A percentile compares a stretch with the other conserved stretches of the same genome.
These are phyloP conservation scores for Camellia granthamiana DNA, from an alignment of 148 eudicot species.

Conservation along the genomic window DNA sequence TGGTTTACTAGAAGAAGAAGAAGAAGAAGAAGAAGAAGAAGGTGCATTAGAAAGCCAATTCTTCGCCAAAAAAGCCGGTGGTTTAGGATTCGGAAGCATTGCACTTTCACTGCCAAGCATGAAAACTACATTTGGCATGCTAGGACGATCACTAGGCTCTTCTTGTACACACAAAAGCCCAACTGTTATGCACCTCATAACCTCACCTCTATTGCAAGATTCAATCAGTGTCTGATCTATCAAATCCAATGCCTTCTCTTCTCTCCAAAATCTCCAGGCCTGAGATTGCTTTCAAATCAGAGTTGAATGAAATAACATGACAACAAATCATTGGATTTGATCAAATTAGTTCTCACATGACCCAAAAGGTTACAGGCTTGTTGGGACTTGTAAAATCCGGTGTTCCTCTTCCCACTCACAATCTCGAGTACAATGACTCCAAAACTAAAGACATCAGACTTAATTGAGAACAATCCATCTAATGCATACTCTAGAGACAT, in stretches of 20 bases:
- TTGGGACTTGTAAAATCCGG: not conserved
- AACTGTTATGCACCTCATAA: slow-evolving; percentile 19
- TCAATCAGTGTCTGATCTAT: slow-evolving; percentile 10
- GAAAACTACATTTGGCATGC: slow-evolving; percentile 22
- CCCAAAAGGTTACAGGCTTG: slow-evolving; percentile 17
- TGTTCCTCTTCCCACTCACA: slow-evolving; percentile 22
- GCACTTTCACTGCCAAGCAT: slow-evolving; percentile 15
- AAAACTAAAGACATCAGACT: slow-evolving; percentile 15
- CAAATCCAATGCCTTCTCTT: slow-evolving; percentile 14
- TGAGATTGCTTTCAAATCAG: not conserved
- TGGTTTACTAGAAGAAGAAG: slow-evolving; percentile 18
- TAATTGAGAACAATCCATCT: slow-evolving; percentile 10
- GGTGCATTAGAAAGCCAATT: not conserved
- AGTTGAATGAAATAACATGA: not conserved
- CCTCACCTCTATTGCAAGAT: slow-evolving; percentile 13
- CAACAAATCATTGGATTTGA: not conserved
- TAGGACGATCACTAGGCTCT: slow-evolving; percentile 26
- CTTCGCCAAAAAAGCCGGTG: slow-evolving; percentile 22
- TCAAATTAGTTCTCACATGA: slow-evolving; percentile 6
- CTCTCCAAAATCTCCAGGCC: slow-evolving; percentile 28
- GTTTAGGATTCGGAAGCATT: slow-evolving; percentile 23
- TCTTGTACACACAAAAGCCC: slow-evolving; percentile 29
- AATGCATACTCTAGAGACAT: slow-evolving; percentile 22
- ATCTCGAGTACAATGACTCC: slow-evolving; percentile 25
- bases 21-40: slow-evolving; percentile 13